Evolutionary conservation across 441 rosid species (phyloP).

Genomic region (Raphanus hybrid): DNA sequence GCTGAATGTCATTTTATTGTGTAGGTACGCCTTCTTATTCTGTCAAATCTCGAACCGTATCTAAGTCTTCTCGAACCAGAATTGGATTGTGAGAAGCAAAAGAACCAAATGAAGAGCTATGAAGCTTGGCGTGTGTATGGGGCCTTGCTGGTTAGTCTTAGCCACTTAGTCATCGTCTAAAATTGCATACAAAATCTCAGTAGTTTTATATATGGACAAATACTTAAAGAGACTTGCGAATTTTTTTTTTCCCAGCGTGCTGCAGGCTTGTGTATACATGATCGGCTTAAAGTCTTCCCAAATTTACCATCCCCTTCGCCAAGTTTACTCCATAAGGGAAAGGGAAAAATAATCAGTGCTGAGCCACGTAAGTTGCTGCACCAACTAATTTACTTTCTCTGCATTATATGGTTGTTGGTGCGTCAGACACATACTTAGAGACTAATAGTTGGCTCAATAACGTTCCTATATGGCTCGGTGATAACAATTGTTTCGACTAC

Average conservation of each 20-base stretch:
- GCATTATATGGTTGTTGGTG: neutral
- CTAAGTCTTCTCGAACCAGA: slow-evolving; percentile 88
- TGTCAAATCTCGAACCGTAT: slow-evolving; percentile 84
- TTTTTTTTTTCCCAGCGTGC: slow-evolving; percentile 57
- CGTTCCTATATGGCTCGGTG: too few relatives aligned
- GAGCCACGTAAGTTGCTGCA: slow-evolving; percentile 54
- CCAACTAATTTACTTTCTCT: neutral
- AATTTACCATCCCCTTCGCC: slow-evolving; percentile 60
- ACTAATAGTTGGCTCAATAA: neutral
- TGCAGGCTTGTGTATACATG: slow-evolving; percentile 71
- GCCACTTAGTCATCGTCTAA: slow-evolving; percentile 45
- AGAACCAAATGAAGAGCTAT: slow-evolving; percentile 81
- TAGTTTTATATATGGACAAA: slow-evolving; percentile 1
- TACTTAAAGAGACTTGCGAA: neutral
- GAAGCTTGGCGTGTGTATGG: slow-evolving; percentile 97
- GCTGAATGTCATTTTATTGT: slow-evolving; percentile 17
- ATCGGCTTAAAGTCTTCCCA: slow-evolving; percentile 74
- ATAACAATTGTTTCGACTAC: too few relatives aligned
- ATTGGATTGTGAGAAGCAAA: slow-evolving; percentile 78
- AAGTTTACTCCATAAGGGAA: slow-evolving; percentile 49
- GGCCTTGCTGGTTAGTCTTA: slow-evolving; percentile 77
- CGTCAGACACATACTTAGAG: neutral
- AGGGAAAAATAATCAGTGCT: slow-evolving; percentile 51
- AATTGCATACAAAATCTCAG: slow-evolving; percentile 11
- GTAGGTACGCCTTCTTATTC: slow-evolving; percentile 79